These are phyloP conservation scores for Cyclotella kingstonii DNA, from an alignment of 108 stramenopile genomes.

Conservation along the genomic window DNA sequence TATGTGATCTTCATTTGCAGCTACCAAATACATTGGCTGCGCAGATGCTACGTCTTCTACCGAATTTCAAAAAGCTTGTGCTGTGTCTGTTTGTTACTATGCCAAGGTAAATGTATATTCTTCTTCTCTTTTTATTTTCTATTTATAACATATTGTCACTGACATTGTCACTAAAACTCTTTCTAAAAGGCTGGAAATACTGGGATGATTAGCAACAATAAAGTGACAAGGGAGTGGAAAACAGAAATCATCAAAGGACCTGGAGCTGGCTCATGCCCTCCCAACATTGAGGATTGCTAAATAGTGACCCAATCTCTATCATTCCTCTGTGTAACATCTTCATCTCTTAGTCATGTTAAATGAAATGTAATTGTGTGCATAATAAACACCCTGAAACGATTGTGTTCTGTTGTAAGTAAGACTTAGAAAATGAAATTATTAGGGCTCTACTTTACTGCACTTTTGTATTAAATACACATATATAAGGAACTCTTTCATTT, in stretches of 20 bases:
- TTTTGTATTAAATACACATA: no score
- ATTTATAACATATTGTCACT: not conserved
- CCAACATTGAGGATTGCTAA: not conserved
- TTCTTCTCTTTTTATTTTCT: not conserved
- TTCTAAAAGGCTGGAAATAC: slow-evolving; percentile 1
- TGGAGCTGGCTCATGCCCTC: slow-evolving; percentile 7
- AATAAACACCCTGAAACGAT: no score
- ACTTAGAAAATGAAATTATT: no score
- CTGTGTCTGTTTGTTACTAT: slow-evolving; percentile 11
- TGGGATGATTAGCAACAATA: not conserved
- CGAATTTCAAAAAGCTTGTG: not conserved
- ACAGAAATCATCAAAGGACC: slow-evolving; percentile 1
- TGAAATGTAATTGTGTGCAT: no score
- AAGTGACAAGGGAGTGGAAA: slow-evolving; percentile 4
- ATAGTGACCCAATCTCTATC: no score
- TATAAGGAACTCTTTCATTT: no score
- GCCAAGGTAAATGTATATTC: slow-evolving; percentile 4
- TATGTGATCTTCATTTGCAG: not conserved
- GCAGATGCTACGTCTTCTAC: slow-evolving; percentile 2
- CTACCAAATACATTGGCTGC: slow-evolving; percentile 6
- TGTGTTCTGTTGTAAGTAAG: no score
- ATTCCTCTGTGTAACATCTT: no score
- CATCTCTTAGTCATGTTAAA: no score
- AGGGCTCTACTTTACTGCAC: no score
- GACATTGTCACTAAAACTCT: no score